phyloP scores from a whole-genome alignment of 2,329 filamentous ascomycete genomes.

The Colletotrichum acutatum region DNA sequence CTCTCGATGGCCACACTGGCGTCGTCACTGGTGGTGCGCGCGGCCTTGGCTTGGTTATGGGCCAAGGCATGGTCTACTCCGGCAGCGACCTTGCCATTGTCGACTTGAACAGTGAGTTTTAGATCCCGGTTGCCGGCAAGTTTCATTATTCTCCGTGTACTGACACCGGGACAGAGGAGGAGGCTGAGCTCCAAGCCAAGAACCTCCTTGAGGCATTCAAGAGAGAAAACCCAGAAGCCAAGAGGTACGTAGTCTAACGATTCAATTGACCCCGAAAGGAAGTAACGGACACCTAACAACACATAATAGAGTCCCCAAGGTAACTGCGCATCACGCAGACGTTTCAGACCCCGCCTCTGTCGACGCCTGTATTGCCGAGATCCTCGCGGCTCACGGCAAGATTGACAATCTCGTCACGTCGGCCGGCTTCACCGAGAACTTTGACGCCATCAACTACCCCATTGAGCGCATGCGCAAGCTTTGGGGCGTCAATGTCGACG shows the following conservation, averaged over 20 bases:
- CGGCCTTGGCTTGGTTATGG: slow-evolving; percentile 92
- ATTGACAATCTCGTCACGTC: slow-evolving; percentile 95
- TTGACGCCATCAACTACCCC: slow-evolving; percentile 90
- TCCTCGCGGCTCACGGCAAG: slow-evolving; percentile 78
- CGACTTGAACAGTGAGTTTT: slow-evolving; percentile 84
- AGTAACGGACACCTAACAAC: not conserved
- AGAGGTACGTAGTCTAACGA: slow-evolving; percentile 60
- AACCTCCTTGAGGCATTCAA: slow-evolving; percentile 80
- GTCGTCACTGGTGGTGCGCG: slow-evolving; percentile 92
- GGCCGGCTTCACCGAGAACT: slow-evolving; percentile 97
- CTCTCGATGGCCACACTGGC: slow-evolving; percentile 83
- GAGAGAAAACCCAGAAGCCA: slow-evolving; percentile 80
- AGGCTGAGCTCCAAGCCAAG: slow-evolving; percentile 81
- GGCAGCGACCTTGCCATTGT: slow-evolving; percentile 92
- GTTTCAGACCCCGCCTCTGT: slow-evolving; percentile 86
- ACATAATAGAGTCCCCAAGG: slow-evolving; percentile 73
- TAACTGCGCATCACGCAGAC: slow-evolving; percentile 91
- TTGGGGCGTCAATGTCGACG: slow-evolving; percentile 93
- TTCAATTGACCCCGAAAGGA: not conserved
- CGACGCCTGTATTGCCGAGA: slow-evolving; percentile 75
- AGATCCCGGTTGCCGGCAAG: not conserved
- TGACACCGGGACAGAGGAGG: slow-evolving; percentile 58
- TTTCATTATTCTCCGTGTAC: not conserved
- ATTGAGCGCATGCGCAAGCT: slow-evolving; percentile 92
- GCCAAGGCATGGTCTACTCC: slow-evolving; percentile 87